phyloP scores from a whole-genome alignment of 2,329 filamentous ascomycete species.

The Leptographium radiaticola region DNA sequence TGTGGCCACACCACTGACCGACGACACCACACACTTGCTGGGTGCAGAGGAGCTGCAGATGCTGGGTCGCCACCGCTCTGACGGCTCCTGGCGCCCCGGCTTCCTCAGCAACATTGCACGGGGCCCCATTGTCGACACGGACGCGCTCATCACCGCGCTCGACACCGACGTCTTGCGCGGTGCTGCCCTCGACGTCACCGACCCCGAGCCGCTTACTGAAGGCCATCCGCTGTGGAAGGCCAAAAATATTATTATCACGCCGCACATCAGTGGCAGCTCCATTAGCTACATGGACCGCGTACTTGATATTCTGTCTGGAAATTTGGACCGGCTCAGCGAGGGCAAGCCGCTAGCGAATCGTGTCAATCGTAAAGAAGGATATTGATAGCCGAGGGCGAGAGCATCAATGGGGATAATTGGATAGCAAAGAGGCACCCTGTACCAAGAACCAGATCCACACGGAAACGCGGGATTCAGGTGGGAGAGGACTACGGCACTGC shows the following conservation, averaged over 20 bases:
- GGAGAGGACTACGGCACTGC: no score
- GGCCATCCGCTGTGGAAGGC: conserved; percentile 57
- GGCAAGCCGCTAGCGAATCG: conserved; percentile 10
- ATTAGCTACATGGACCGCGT: conserved; percentile 26
- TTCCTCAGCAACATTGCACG: conserved; percentile 63
- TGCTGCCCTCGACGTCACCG: conserved; percentile 66
- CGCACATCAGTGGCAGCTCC: conserved; percentile 32
- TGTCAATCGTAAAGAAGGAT: conserved; percentile 12
- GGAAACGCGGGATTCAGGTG: no score
- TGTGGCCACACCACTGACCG: conserved; percentile 37
- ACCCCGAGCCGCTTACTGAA: conserved; percentile 61
- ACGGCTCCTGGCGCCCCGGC: conserved; percentile 26
- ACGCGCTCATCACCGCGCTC: conserved; percentile 50
- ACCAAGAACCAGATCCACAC: no score
- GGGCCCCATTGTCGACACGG: conserved; percentile 34
- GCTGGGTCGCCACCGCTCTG: conserved; percentile 15
- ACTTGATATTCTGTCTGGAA: conserved; percentile 27
- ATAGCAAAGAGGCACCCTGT: no score
- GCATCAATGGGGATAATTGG: neutral
- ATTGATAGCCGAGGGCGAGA: conserved; percentile 4
- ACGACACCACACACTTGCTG: conserved; percentile 36
- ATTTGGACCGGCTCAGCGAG: conserved; percentile 18
- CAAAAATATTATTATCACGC: conserved; percentile 53
- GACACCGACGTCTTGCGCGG: conserved; percentile 34
- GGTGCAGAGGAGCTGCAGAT: conserved; percentile 34